Evolutionary conservation across 2,329 filamentous ascomycete genomes (phyloP), one percentile per base, ranked within the genome.

Genomic region (Sporothrix schenckii): DNA sequence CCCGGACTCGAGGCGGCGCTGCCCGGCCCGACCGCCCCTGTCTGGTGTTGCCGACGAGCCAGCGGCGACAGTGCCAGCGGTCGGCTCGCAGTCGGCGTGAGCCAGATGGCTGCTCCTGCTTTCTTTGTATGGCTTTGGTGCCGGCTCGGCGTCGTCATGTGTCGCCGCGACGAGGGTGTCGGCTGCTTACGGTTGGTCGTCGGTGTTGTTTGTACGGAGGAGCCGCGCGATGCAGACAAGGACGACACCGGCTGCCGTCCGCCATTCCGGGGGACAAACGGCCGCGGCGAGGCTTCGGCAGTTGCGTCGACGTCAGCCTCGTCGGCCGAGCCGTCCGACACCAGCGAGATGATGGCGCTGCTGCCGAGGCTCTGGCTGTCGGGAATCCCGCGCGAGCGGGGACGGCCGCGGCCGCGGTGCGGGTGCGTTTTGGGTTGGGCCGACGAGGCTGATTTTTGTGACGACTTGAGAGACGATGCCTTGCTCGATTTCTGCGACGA

Each of bases 301-400:
- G 41, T 9, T 5, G 11, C 41, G 52, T 66, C 63, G 4, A 53
- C 9, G 3, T 66, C 63, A 10, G 63, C 63, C 47, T 66, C 63
- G 19, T 66, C 63, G 4, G 61, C 63, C 44, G 63, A 66, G 41
- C 69, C 77, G 73, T 80, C 79, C 7, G 81, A 79, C 13, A 83
- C 74, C 70, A 85, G 79, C 30, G 83, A 83, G 58, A 83, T 77
- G 66, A 84, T 77, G 60, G 66, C 60, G 56, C 70, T 71, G 70
- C 81, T 72, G 65, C 63, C 30, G 24, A 49, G 41, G 21, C 34
- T 39, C 27, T 70, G 52, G 44, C 69, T 70, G 30, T 70, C 61
- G 27, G 71, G 66, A 5, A 71, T 56, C 41, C 68, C 66, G 19
- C 47, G 47, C 2, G 58, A 19, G 21, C 58, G 39, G 2, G 3